Evolutionary conservation across 164 flowering plant genomes (phyloP), one percentile per base, ranked within the genome.

Genomic region (Vitis riparia): DNA sequence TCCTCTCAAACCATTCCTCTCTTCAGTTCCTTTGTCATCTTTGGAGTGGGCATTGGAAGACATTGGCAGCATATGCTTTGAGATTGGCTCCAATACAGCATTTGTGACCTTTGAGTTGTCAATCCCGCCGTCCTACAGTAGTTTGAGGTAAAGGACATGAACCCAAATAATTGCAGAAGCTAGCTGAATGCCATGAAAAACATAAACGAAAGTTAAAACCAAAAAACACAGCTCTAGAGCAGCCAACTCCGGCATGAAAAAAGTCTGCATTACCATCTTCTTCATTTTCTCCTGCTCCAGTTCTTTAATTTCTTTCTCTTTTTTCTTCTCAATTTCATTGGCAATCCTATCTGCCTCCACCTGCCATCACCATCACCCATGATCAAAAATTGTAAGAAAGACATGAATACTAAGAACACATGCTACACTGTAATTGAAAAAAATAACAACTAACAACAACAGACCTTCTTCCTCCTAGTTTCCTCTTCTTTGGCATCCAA

Each of bases 91-190:
- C 73, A 75, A 63, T 19, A 55, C 86, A 76, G 76, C 67, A 80
- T 75, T 62, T 44, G 50, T 58, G 11, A 70, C 69, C 80, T 74
- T 85, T 15, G 66, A 64, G 32, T 17, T 56, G 44, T 82, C 87
- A 76, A 63, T 73, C 69, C 75, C 87, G 48, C 77, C 85, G 66
- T 87, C 98, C 99, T 95, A 95, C 99, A 93, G 97, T 82, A 93
- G 96, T 91, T 89, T 88, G 96, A 91, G 94, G 99, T 87, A 95
- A 94, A 89, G 96, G 97, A 90, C 84, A 93, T 95, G 97, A 93
- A 90, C 97, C 97, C 90, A 93, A 93, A 95, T 88, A 89, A 93
- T 91, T 91, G 98, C 92, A 92, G 97, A 94, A 92, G 89, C 89
- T 85, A 87, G 97, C 97, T 95, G 98, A 95, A 82, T 74, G 78